A percentile compares a stretch with the other conserved stretches of the same genome.
Conservation (phyloP, 306 rosid species). For the Cucumis melo region DNA sequence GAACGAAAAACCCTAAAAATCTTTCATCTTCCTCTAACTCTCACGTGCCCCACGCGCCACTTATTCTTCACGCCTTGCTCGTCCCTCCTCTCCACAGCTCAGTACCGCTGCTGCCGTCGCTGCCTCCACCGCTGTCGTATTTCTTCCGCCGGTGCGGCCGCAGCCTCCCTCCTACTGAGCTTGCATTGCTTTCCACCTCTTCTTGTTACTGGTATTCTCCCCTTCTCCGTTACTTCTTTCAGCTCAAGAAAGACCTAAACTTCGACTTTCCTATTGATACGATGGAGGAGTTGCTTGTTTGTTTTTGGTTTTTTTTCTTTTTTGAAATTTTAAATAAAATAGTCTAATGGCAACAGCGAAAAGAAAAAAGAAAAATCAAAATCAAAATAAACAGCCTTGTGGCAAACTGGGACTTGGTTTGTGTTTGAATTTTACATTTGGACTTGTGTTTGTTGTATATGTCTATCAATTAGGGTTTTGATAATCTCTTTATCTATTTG, state of each 20-base stretch:
- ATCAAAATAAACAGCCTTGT: background rate
- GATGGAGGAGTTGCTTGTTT: background rate
- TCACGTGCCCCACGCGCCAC: no score
- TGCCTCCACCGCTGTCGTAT: background rate
- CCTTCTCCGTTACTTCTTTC: background rate
- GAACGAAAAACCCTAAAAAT: no score
- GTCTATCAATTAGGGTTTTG: no score
- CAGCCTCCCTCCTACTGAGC: background rate
- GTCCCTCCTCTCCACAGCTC: no score
- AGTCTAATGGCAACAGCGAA: background rate
- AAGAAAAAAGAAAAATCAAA: background rate
- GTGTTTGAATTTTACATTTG: no score
- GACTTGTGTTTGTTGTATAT: background rate
- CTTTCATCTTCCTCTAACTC: no score
- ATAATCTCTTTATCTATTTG: no score
- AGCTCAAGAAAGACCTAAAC: background rate
- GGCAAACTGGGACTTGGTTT: background rate
- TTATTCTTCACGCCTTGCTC: no score
- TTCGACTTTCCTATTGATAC: background rate
- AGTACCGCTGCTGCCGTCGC: background rate
- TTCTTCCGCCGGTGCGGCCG: background rate
- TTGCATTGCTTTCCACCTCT: background rate
- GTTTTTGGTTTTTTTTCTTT: no score
- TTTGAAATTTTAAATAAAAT: background rate
- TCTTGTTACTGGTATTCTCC: background rate